These are phyloP conservation scores for Aspergillus puulaauensis DNA, from an alignment of 2,329 filamentous ascomycete species.

Conservation along the genomic window DNA sequence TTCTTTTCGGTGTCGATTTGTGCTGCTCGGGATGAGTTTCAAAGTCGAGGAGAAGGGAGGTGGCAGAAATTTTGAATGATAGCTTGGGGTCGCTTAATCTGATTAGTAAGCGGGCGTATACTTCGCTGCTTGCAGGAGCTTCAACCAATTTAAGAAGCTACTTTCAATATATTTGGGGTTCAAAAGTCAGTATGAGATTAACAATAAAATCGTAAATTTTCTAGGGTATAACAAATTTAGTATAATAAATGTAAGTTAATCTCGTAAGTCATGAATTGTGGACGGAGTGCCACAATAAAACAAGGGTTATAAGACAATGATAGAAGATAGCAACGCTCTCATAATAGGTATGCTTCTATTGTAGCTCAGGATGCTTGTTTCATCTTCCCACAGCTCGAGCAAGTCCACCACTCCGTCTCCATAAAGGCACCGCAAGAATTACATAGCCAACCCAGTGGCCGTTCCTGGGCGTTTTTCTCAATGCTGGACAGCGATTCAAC, in stretches of 20 bases:
- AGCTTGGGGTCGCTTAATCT: background rate
- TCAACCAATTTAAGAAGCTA: background rate
- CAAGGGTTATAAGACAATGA: background rate
- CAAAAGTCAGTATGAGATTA: background rate
- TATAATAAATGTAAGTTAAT: background rate
- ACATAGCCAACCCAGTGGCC: slow-evolving; percentile 61
- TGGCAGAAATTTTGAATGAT: background rate
- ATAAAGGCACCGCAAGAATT: slow-evolving; percentile 60
- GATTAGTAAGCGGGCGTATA: background rate
- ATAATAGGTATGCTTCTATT: background rate
- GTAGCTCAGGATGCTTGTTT: slow-evolving; percentile 49
- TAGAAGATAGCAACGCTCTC: background rate
- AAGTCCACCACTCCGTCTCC: slow-evolving; percentile 66
- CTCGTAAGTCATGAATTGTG: background rate
- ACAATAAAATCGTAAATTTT: background rate
- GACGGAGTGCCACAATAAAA: background rate
- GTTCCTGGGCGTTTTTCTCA: slow-evolving; percentile 43
- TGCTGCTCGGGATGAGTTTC: background rate
- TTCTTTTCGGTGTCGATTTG: background rate
- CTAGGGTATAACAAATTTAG: background rate
- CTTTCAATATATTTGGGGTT: background rate
- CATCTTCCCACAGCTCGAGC: slow-evolving; percentile 59
- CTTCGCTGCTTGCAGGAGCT: background rate
- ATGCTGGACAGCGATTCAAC: slow-evolving; percentile 40
- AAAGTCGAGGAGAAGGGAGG: background rate